Evolutionary conservation across 805 yeast species (phyloP).

Genomic region (Sugiyamaella chiloensis): DNA sequence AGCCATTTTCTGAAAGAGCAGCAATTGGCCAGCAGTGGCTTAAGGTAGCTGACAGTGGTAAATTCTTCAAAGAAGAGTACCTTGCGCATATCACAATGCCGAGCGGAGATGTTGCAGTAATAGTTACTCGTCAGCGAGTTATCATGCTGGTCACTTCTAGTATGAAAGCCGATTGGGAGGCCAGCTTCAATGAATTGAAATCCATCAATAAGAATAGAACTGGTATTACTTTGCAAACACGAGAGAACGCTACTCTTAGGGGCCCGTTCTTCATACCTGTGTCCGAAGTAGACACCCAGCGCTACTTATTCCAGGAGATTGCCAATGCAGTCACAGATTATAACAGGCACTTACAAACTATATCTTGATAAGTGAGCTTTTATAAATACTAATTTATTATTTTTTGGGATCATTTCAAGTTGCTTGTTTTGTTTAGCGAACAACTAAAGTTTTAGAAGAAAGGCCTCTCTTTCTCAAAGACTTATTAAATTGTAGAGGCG

Average conservation of each 20-base stretch:
- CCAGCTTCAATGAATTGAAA: conserved; percentile 59
- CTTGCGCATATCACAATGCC: conserved; percentile 82
- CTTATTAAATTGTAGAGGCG: conserved; percentile 7
- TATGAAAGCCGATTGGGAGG: conserved; percentile 67
- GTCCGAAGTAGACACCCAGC: conserved; percentile 60
- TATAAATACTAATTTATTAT: not conserved
- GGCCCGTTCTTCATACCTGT: conserved; percentile 71
- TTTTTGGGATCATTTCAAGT: not conserved
- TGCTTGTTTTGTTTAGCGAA: not conserved
- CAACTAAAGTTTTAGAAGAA: not conserved
- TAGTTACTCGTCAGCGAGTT: conserved; percentile 71
- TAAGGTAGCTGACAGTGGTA: conserved; percentile 78
- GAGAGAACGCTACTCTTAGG: conserved; percentile 23
- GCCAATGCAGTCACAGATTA: conserved; percentile 77
- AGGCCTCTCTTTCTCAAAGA: conserved; percentile 11
- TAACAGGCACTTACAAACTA: conserved; percentile 42
- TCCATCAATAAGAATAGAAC: conserved; percentile 73
- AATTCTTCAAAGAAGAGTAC: conserved; percentile 66
- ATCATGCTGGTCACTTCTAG: conserved; percentile 62
- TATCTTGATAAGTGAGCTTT: conserved; percentile 12
- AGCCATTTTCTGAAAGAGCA: conserved; percentile 73
- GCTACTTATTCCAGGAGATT: conserved; percentile 66
- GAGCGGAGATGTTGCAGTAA: conserved; percentile 72
- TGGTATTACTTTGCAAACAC: conserved; percentile 68
- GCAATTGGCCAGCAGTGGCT: conserved; percentile 95